Evolutionary conservation across 148 eudicot genomes (phyloP).

Genomic region (Camellia japonica): DNA sequence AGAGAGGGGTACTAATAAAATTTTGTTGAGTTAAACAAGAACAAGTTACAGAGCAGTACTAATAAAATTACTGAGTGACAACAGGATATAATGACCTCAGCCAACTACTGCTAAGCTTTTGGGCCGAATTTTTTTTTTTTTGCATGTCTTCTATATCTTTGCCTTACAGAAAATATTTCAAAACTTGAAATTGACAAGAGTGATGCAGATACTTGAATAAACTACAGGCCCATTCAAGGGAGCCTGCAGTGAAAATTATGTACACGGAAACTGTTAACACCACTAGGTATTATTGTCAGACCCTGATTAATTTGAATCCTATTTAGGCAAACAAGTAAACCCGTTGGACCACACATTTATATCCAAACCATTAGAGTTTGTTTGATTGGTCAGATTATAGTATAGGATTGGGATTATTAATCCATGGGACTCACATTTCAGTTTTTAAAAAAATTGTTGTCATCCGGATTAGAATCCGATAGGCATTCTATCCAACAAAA

Average conservation of each 20-base stretch:
- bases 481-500: too few species aligned
- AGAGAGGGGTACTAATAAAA: not conserved
- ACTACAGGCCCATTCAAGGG: not conserved
- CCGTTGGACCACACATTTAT: not conserved
- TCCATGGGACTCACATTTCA: too few species aligned
- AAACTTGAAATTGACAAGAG: not conserved
- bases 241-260: not conserved
- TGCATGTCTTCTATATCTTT: not conserved
- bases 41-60: not conserved
- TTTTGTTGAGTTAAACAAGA: not conserved
- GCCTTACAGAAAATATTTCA: not conserved
- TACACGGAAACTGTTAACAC: too few species aligned
- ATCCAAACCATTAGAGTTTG: not conserved
- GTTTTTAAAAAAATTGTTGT: too few species aligned
- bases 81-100: not conserved
- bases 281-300: too few species aligned
- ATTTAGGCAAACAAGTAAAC: not conserved
- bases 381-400: too few species aligned
- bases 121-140: not conserved
- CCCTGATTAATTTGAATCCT: not conserved
- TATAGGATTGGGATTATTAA: too few species aligned
- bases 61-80: not conserved
- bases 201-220: conserved; percentile 1
- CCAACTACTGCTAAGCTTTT: conserved; percentile 12
- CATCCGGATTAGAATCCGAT: too few species aligned